phyloP scores from a whole-genome alignment of 2,329 filamentous ascomycete species.

The Colletotrichum sansevieriae region DNA sequence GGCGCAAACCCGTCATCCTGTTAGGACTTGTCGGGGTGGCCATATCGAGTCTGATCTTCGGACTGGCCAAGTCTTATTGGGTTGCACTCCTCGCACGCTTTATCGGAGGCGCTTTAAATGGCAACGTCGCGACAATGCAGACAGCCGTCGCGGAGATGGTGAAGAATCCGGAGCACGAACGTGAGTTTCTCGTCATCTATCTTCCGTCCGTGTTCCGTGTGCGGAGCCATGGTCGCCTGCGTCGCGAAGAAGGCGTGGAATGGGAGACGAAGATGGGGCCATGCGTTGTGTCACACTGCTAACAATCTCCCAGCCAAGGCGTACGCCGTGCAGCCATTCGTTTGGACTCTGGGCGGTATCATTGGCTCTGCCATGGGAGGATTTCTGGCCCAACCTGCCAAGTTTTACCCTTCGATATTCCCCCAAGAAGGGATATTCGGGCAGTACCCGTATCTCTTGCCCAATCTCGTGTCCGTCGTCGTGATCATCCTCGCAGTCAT shows the following conservation, averaged over 20 bases:
- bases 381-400: slow-evolving; percentile 52
- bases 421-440: slow-evolving; percentile 61
- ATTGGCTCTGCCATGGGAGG: slow-evolving; percentile 54
- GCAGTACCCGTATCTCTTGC: slow-evolving; percentile 76
- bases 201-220: no score
- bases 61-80: slow-evolving; percentile 57
- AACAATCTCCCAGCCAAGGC: slow-evolving; percentile 46
- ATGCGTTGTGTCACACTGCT: slow-evolving; percentile 12
- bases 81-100: slow-evolving; percentile 57
- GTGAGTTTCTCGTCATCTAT: slow-evolving; percentile 24
- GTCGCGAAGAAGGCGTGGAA: no score
- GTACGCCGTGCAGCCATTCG: slow-evolving; percentile 54
- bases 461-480: slow-evolving; percentile 69
- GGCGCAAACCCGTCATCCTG: slow-evolving; percentile 50
- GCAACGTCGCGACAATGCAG: slow-evolving; percentile 48
- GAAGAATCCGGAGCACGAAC: slow-evolving; percentile 57
- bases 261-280: no score
- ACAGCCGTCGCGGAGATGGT: slow-evolving; percentile 47
- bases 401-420: slow-evolving; percentile 53
- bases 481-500: slow-evolving; percentile 75
- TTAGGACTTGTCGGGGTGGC: slow-evolving; percentile 50
- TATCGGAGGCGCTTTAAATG: slow-evolving; percentile 55
- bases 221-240: no score
- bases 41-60: slow-evolving; percentile 57
- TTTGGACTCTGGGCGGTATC: slow-evolving; percentile 54